Percentiles rank a stretch among this genome's conserved stretches.
phyloP scores from a whole-genome alignment of 2,329 filamentous ascomycete species.

The Fusarium longipes region DNA sequence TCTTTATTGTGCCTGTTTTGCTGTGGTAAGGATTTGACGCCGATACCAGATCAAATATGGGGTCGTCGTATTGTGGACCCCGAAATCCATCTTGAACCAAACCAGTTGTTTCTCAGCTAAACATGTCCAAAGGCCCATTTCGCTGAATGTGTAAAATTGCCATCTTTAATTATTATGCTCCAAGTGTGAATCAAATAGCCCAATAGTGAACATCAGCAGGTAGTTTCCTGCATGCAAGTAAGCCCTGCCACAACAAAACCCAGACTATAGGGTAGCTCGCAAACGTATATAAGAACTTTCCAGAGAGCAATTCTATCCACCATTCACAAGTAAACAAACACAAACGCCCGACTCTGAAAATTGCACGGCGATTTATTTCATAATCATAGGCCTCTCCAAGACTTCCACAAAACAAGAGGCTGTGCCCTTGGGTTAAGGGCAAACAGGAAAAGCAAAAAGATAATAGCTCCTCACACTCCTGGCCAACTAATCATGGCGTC shows the following conservation, averaged over 20 bases:
- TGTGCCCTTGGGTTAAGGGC: constrained; percentile 23
- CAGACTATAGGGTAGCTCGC: background rate
- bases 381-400: constrained; percentile 41
- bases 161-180: no score
- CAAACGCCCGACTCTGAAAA: background rate
- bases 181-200: background rate
- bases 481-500: constrained; percentile 34
- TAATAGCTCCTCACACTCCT: constrained; percentile 46
- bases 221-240: background rate
- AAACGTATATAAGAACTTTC: background rate
- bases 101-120: background rate
- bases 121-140: background rate
- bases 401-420: constrained; percentile 36
- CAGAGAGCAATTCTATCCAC: background rate
- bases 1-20: background rate
- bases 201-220: background rate
- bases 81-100: background rate
- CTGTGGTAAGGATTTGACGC: background rate
- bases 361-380: constrained; percentile 40
- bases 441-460: constrained; percentile 44
- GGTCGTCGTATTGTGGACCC: background rate
- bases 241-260: background rate
- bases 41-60: background rate
- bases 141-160: background rate
- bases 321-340: background rate